These are phyloP conservation scores for Ulota crispa DNA, from an alignment of 225 moss, liverwort and hornwort genomes.

Conservation along the genomic window DNA sequence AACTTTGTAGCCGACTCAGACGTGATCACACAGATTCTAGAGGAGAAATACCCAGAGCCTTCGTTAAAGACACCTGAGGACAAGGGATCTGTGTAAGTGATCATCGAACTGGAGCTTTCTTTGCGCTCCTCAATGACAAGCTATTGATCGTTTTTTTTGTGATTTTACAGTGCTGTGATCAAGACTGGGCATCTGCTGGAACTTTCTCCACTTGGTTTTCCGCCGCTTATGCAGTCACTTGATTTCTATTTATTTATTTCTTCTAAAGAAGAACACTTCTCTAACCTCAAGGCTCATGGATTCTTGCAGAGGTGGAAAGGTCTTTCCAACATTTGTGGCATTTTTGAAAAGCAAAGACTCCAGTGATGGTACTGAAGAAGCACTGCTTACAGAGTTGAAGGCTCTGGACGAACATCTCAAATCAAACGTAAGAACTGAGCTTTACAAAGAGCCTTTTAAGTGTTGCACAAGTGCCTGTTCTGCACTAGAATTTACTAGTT, in stretches of 20 bases:
- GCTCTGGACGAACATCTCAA: slow-evolving; percentile 68
- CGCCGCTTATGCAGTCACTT: not conserved
- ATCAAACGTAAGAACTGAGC: slow-evolving; percentile 49
- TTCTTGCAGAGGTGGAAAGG: slow-evolving; percentile 65
- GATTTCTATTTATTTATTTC: not conserved
- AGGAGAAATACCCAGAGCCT: slow-evolving; percentile 72
- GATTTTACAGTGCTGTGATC: not conserved
- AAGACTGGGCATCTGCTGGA: not conserved
- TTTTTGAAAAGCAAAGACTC: slow-evolving; percentile 89
- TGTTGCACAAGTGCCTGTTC: not conserved
- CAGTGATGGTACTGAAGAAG: slow-evolving; percentile 68
- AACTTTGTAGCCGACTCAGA: slow-evolving; percentile 91
- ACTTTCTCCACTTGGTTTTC: not conserved
- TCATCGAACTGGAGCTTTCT: not conserved
- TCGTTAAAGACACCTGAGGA: slow-evolving; percentile 62
- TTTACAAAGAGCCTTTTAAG: not conserved
- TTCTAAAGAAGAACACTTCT: not conserved
- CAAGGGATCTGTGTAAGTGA: slow-evolving; percentile 53
- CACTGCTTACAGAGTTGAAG: slow-evolving; percentile 66
- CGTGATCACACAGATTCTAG: slow-evolving; percentile 79
- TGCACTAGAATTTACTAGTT: not conserved
- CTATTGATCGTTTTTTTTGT: not conserved
- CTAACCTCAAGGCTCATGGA: slow-evolving; percentile 11
- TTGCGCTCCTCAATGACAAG: not conserved
- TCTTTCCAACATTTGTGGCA: slow-evolving; percentile 72